Percentiles rank a stretch among this genome's conserved stretches.
These are phyloP conservation scores for Scutellaria galericulata DNA, from an alignment of 257 asterid genomes.

Conservation along the genomic window DNA sequence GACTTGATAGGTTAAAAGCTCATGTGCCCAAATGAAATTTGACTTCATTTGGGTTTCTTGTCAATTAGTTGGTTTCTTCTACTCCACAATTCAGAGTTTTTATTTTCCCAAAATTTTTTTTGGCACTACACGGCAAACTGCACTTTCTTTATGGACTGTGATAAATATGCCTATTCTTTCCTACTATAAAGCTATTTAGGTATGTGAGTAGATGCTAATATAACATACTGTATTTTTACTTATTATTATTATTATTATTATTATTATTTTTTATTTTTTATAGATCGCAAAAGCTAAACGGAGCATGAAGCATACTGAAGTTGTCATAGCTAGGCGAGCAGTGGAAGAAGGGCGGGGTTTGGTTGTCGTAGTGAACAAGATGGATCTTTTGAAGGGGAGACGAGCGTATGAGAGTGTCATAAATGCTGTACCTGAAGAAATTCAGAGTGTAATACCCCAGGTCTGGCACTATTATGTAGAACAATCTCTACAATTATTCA, in stretches of 20 bases:
- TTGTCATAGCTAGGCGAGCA: slow-evolving; percentile 93
- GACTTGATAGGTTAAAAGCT: neutral
- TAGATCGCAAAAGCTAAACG: slow-evolving; percentile 74
- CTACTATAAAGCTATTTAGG: too few relatives aligned
- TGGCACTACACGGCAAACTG: neutral
- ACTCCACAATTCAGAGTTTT: too few relatives aligned
- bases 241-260: slow-evolving; percentile 28
- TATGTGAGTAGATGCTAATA: neutral
- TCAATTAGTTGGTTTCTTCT: neutral
- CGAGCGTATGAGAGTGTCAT: slow-evolving; percentile 57
- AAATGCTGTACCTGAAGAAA: slow-evolving; percentile 82
- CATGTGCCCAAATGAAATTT: neutral
- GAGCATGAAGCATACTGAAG: slow-evolving; percentile 96
- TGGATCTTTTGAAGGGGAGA: slow-evolving; percentile 78
- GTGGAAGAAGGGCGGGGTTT: slow-evolving; percentile 94
- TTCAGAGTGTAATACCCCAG: slow-evolving; percentile 95
- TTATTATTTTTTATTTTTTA: slow-evolving; percentile 24
- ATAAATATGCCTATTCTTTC: neutral
- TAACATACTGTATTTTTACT: neutral
- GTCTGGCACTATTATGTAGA: slow-evolving; percentile 40
- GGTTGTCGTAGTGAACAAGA: slow-evolving; percentile 89
- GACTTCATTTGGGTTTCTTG: slow-evolving; percentile 5
- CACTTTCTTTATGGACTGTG: neutral
- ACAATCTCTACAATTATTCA: neutral
- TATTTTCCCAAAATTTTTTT: too few relatives aligned